Conservation (phyloP, 192 early-diverging fungal species). For the Fimicolochytrium jonesii region DNA sequence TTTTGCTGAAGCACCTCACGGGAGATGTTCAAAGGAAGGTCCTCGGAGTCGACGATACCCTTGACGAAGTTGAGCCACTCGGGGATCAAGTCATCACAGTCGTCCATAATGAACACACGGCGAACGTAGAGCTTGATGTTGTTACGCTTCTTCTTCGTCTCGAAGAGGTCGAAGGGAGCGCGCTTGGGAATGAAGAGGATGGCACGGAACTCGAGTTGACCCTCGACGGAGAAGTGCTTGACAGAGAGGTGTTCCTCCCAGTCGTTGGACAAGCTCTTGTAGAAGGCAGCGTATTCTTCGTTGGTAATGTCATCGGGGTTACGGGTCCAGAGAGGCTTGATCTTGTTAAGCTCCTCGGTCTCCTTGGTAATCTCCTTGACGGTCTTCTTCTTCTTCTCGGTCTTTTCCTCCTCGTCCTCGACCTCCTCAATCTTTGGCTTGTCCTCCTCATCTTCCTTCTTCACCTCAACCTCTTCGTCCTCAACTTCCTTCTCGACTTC, state of each 20-base stretch:
- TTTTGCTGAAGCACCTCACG: conserved; percentile 99
- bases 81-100: conserved; percentile 98
- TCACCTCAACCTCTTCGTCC: conserved; percentile 80
- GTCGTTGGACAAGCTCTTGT: conserved; percentile 98
- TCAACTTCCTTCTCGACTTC: conserved; percentile 98
- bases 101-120: conserved; percentile 99
- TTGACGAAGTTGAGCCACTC: conserved; percentile 99
- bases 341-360: conserved; percentile 95
- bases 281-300: conserved; percentile 97
- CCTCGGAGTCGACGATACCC: conserved; percentile 99
- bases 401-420: conserved; percentile 75
- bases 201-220: conserved; percentile 99
- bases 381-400: conserved; percentile 74
- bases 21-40: conserved; percentile 99
- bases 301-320: conserved; percentile 95
- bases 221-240: conserved; percentile 99
- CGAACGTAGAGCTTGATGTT: conserved; percentile 99
- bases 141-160: conserved; percentile 99
- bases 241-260: conserved; percentile 97
- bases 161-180: conserved; percentile 97
- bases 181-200: conserved; percentile 95
- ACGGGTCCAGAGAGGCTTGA: conserved; percentile 98
- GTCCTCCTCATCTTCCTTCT: conserved; percentile 57
- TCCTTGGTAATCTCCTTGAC: conserved; percentile 78
- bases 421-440: conserved; percentile 53